phyloP scores from a whole-genome alignment of 1,139 yeast genomes.

The Debaryomycetaceae sp. region DNA sequence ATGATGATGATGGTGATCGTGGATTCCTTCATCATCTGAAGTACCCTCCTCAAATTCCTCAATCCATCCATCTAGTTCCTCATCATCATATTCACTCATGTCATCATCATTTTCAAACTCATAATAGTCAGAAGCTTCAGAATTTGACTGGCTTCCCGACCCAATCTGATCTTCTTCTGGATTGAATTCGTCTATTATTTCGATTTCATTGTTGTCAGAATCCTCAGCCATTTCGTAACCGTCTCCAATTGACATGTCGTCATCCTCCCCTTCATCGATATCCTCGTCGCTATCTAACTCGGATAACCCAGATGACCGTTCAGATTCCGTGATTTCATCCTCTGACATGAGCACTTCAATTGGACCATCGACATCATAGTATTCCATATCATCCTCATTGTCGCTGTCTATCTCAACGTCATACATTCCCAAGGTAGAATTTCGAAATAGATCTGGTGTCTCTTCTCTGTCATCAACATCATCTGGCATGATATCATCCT shows the following conservation, averaged over 20 bases:
- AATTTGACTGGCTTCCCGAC: slow-evolving; percentile 18
- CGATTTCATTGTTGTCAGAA: slow-evolving; percentile 32
- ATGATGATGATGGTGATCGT: background rate
- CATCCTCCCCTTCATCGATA: slow-evolving; percentile 18
- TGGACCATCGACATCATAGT: slow-evolving; percentile 31
- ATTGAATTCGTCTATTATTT: slow-evolving; percentile 41
- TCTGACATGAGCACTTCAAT: slow-evolving; percentile 36
- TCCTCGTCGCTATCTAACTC: slow-evolving; percentile 19
- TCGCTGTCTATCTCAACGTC: slow-evolving; percentile 79
- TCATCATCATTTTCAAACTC: slow-evolving; percentile 28
- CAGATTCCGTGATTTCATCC: slow-evolving; percentile 26
- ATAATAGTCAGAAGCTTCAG: slow-evolving; percentile 30
- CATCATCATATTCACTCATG: slow-evolving; percentile 36
- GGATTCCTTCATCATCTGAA: slow-evolving; percentile 10
- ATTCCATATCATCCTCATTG: slow-evolving; percentile 29
- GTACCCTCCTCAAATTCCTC: slow-evolving; percentile 36
- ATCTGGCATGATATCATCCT: slow-evolving; percentile 57
- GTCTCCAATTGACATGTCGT: slow-evolving; percentile 15
- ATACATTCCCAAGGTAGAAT: slow-evolving; percentile 92
- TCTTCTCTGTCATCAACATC: slow-evolving; percentile 72
- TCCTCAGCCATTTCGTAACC: slow-evolving; percentile 15
- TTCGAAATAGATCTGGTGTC: slow-evolving; percentile 77
- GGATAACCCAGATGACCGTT: slow-evolving; percentile 23
- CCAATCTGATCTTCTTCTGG: slow-evolving; percentile 19
- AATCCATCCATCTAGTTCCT: slow-evolving; percentile 44